phyloP scores from a whole-genome alignment of 192 early-diverging fungal genomes.

The Gigaspora rosea region DNA sequence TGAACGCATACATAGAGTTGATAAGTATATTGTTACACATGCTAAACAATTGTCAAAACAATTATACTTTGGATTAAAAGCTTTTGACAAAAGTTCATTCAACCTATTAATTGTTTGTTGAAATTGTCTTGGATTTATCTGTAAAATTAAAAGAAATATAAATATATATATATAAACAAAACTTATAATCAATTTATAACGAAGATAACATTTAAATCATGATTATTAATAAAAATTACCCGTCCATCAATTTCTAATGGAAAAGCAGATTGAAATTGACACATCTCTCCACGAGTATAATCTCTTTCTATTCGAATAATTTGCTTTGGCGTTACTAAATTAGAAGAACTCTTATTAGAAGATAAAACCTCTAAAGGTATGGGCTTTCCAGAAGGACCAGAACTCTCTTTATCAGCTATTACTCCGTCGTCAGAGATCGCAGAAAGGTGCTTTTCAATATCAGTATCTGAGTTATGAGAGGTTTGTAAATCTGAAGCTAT shows the following conservation, averaged over 20 bases:
- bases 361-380: neutral
- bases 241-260: constrained; percentile 28
- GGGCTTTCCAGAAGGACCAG: neutral
- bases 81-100: constrained; percentile 16
- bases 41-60: constrained; percentile 14
- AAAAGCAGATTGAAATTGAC: constrained; percentile 29
- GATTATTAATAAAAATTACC: constrained; percentile 9
- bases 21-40: constrained; percentile 24
- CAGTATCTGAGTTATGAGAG: neutral
- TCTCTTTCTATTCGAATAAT: constrained; percentile 32
- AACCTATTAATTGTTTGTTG: constrained; percentile 18
- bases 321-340: constrained; percentile 4
- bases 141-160: neutral
- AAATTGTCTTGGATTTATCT: constrained; percentile 16
- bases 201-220: neutral
- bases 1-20: constrained; percentile 22
- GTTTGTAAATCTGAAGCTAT: neutral
- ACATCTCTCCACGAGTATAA: constrained; percentile 26
- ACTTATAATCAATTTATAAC: neutral
- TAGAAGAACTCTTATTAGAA: neutral
- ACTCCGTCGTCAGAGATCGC: constrained; percentile 24
- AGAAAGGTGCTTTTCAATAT: neutral
- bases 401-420: neutral
- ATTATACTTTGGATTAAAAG: constrained; percentile 24
- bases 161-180: neutral